Percentiles rank a stretch among this genome's conserved stretches.
Conservation (phyloP, 345 rosid genomes). For the Gossypium raimondii region DNA sequence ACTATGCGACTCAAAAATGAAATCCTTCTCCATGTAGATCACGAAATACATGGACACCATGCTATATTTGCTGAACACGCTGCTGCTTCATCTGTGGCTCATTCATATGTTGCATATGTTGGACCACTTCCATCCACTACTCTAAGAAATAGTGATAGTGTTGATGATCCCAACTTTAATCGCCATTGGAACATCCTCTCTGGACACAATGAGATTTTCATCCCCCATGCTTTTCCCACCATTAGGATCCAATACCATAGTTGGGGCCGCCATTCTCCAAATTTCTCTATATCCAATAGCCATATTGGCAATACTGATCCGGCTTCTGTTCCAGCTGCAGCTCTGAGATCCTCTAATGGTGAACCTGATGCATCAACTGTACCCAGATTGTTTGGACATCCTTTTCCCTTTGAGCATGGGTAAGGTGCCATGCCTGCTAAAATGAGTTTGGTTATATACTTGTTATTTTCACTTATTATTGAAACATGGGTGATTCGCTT, state of each 20-base stretch:
- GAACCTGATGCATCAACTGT: constrained; percentile 32
- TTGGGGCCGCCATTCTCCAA: constrained; percentile 42
- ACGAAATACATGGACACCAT: constrained; percentile 46
- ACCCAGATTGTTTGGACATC: constrained; percentile 38
- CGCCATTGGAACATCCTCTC: constrained; percentile 51
- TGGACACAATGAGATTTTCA: constrained; percentile 37
- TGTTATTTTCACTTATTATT: not conserved
- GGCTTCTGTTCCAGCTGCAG: constrained; percentile 37
- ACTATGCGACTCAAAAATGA: constrained; percentile 9
- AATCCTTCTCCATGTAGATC: constrained; percentile 40
- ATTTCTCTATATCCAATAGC: constrained; percentile 36
- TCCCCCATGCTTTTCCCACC: constrained; percentile 51
- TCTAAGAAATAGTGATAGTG: constrained; percentile 35
- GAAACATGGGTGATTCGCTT: too few species aligned
- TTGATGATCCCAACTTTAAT: constrained; percentile 36
- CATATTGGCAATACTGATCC: constrained; percentile 37
- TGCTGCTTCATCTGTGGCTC: constrained; percentile 44
- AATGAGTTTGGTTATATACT: not conserved
- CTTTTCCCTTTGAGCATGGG: constrained; percentile 47
- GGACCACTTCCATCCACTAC: constrained; percentile 44
- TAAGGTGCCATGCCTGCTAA: constrained; percentile 17
- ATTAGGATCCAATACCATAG: constrained; percentile 38
- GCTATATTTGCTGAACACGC: constrained; percentile 37
- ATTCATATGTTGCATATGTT: constrained; percentile 49
- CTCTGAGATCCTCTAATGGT: constrained; percentile 38